Conservation (phyloP, 345 rosid genomes). For the Streptanthus diversifolius region DNA sequence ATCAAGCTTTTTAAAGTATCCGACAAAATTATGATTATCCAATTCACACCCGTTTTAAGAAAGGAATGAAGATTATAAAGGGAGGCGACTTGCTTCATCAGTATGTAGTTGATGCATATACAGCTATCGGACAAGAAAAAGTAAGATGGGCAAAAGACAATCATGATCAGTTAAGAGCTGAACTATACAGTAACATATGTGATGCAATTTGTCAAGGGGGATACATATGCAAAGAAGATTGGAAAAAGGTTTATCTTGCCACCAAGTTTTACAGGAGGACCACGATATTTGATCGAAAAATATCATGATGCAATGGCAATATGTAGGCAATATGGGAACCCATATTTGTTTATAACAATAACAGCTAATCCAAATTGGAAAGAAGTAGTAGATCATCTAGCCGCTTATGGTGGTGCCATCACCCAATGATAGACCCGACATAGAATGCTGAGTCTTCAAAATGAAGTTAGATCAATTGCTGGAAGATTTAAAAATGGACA, state of each 20-base stretch:
- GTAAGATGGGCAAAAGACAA: background rate
- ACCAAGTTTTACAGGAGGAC: background rate
- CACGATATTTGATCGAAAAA: background rate
- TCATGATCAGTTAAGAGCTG: background rate
- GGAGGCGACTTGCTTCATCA: background rate
- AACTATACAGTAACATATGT: background rate
- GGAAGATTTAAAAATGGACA: background rate
- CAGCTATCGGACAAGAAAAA: background rate
- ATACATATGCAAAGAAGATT: background rate
- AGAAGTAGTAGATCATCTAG: background rate
- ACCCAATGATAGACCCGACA: background rate
- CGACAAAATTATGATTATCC: background rate
- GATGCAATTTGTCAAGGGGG: background rate
- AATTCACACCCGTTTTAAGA: background rate
- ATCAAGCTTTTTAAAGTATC: background rate
- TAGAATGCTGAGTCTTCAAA: background rate
- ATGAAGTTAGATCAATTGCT: background rate
- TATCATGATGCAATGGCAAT: background rate
- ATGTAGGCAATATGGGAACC: background rate
- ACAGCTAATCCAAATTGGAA: background rate
- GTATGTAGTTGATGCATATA: background rate
- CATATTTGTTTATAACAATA: background rate
- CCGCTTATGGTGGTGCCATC: background rate
- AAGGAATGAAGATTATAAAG: background rate
- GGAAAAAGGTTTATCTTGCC: background rate